Conservation (phyloP, 176 grass and related monocot species). For the Raddia distichophylla region DNA sequence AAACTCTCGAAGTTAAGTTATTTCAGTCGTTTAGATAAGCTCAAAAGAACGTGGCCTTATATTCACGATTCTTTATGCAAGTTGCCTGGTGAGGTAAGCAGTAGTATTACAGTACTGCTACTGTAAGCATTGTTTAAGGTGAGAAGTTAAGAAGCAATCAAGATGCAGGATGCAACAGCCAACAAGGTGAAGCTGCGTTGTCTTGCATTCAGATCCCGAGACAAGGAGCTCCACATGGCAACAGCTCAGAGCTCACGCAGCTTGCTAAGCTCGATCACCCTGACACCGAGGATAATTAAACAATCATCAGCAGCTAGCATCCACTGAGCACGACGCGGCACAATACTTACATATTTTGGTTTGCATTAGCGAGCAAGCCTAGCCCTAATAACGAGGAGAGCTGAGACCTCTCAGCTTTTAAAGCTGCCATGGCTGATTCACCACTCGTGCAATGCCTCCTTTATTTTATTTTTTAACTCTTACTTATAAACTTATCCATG, state of each 20-base stretch:
- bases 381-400: neutral
- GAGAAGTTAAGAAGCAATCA: neutral
- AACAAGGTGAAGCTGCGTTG: too few species aligned
- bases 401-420: neutral
- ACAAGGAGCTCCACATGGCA: slow-evolving; percentile 44
- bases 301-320: slow-evolving; percentile 4
- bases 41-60: too few species aligned
- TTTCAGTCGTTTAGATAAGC: too few species aligned
- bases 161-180: too few species aligned
- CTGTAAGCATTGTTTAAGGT: slow-evolving; percentile 2
- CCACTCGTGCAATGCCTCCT: slow-evolving; percentile 49
- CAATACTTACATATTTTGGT: slow-evolving; percentile 6
- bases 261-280: neutral
- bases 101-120: too few species aligned
- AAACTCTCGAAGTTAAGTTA: too few species aligned
- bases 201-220: slow-evolving; percentile 16
- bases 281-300: slow-evolving; percentile 39
- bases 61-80: too few species aligned
- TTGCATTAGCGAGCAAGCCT: neutral
- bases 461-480: slow-evolving; percentile 28
- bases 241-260: slow-evolving; percentile 41
- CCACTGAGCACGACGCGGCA: neutral
- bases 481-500: neutral
- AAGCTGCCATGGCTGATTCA: slow-evolving; percentile 53
- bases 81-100: slow-evolving; percentile 34